These are phyloP conservation scores for Phytophthora pseudosyringae DNA, from an alignment of 352 stramenopile genomes.

Conservation along the genomic window DNA sequence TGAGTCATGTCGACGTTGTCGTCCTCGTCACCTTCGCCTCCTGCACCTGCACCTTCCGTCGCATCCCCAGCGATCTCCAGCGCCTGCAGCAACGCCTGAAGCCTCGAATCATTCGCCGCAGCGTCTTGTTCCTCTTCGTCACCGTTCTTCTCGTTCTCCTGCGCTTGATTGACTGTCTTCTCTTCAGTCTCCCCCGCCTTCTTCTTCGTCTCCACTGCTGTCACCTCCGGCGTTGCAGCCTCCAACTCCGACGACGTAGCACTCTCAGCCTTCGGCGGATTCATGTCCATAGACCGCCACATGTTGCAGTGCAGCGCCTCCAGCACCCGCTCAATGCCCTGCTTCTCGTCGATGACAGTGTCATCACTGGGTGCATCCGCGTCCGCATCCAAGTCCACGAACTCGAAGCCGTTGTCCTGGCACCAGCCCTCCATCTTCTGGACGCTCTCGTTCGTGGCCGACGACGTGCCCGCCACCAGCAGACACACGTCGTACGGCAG, in stretches of 20 bases:
- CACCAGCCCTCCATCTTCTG: slow-evolving; percentile 58
- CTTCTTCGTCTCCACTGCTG: neutral
- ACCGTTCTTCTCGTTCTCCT: slow-evolving; percentile 19
- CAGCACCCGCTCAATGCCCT: slow-evolving; percentile 69
- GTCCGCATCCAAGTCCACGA: slow-evolving; percentile 41
- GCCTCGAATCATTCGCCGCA: slow-evolving; percentile 38
- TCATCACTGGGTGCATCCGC: neutral
- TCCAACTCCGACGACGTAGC: neutral
- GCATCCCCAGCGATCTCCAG: slow-evolving; percentile 44
- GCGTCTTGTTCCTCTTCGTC: slow-evolving; percentile 5
- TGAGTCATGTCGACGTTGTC: slow-evolving; percentile 63
- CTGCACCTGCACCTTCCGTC: slow-evolving; percentile 1
- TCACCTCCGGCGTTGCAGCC: neutral
- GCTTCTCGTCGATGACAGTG: slow-evolving; percentile 43
- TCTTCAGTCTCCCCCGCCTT: slow-evolving; percentile 10
- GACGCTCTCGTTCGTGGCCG: slow-evolving; percentile 33
- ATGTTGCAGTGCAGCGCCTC: slow-evolving; percentile 83
- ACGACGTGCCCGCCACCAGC: slow-evolving; percentile 41
- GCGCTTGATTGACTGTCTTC: neutral
- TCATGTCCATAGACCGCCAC: slow-evolving; percentile 80
- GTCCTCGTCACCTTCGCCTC: slow-evolving; percentile 28
- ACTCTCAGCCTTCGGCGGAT: slow-evolving; percentile 8
- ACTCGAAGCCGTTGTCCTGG: slow-evolving; percentile 69
- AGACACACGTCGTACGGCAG: slow-evolving; percentile 67
- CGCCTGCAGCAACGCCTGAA: slow-evolving; percentile 56